Base-by-base conservation (phyloP, 306 rosid species). In the Urtica urens region DNA sequence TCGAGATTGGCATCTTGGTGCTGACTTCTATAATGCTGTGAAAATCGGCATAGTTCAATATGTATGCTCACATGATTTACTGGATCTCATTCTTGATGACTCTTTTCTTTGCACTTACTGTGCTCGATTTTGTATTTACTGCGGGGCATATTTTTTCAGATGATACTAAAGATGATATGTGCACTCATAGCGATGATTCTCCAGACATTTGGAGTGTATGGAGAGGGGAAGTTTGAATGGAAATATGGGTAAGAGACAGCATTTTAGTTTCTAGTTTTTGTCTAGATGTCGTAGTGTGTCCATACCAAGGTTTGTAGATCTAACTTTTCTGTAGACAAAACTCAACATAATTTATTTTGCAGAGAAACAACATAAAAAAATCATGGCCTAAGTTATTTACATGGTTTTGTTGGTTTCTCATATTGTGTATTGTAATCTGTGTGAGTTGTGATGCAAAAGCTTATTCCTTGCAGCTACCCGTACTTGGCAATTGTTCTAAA, bases 31-130 rank as follows among this genome's bases (percentile, higher is more conserved):
- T 72, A 57, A 92, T 69, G 79, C 94, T 26, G 99, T 92, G 81
- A 92, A 92, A 82, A 69, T 92, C 53, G 99, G 99, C 79, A 85
- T 92, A 4, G 99, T 92, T 53, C 99, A 92, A 75, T 92, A 92
- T 79, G 99, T 92, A 79, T 55, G 96, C 73, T 59, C 34, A 16
- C 15, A 6, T n/a, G 53, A 60, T 60, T 53, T 55, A 53, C 16
- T 55, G 24, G 58, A 59, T 30, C 28, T 53, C 46, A 30, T 72
- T 64, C 60, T 45, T 49, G 52, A 55, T 57, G 46, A 33, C 4
- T 46, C 18, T 29, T 28, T 49, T 14, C 22, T 44, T 27, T 7
- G 9, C 33, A 18, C 48, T 55, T 21, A 37, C 23, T 24, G 25
- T 41, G n/a, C 46, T 60, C 55, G 52, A 55, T 34, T 55, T 59